phyloP scores from a whole-genome alignment of 805 yeast genomes.

The Scheffersomyces lignosus region DNA sequence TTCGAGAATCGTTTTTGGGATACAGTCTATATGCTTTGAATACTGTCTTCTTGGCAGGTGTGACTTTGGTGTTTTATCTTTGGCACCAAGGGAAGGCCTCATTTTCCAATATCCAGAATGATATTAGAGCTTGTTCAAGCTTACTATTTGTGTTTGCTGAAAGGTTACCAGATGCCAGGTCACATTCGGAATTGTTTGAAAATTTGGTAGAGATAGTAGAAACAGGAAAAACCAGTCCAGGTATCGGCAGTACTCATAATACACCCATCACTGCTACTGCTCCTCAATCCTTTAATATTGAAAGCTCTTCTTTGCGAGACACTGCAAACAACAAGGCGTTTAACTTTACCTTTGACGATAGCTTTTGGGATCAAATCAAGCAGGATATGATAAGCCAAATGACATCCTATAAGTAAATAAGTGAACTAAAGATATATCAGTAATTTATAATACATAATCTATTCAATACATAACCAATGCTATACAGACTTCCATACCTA shows the following conservation, averaged over 20 bases:
- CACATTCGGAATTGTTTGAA: slow-evolving; percentile 22
- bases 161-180: slow-evolving; percentile 22
- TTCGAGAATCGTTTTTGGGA: slow-evolving; percentile 16
- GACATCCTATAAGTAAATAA: neutral
- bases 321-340: neutral
- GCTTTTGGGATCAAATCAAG: slow-evolving; percentile 4
- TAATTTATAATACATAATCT: too few relatives aligned
- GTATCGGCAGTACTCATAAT: neutral
- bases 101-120: slow-evolving; percentile 14
- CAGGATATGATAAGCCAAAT: neutral
- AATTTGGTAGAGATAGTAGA: slow-evolving; percentile 17
- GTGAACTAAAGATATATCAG: too few relatives aligned
- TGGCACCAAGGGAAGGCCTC: slow-evolving; percentile 12
- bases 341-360: slow-evolving; percentile 4
- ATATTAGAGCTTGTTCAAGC: slow-evolving; percentile 24
- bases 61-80: slow-evolving; percentile 21
- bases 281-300: too few relatives aligned
- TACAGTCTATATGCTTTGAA: slow-evolving; percentile 17
- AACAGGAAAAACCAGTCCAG: slow-evolving; percentile 4
- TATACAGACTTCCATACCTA: too few relatives aligned
- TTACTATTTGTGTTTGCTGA: slow-evolving; percentile 24
- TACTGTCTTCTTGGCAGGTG: slow-evolving; percentile 19
- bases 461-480: too few relatives aligned
- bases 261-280: too few relatives aligned
- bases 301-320: neutral